Conservation (phyloP, 1,139 yeast genomes). For the Zygosaccharomyces sapae region DNA sequence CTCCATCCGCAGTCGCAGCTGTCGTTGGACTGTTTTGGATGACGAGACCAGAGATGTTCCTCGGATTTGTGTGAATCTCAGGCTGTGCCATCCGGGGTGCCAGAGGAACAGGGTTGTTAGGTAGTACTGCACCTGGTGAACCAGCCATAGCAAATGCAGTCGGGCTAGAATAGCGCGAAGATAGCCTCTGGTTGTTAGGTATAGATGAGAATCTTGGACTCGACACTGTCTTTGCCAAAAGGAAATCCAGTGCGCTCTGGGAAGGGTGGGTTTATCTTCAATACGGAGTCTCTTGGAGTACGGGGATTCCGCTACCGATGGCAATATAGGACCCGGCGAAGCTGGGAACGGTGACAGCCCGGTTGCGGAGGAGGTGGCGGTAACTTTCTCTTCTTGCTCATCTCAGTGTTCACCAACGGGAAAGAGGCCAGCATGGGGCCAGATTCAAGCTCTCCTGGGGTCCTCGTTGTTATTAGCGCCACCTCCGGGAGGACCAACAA, state of each 20-base stretch:
- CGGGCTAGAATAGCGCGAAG: constrained; percentile 13
- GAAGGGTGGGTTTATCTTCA: constrained; percentile 31
- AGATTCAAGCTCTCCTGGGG: constrained; percentile 12
- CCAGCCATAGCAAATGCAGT: constrained; percentile 11
- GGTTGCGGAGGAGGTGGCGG: constrained; percentile 18
- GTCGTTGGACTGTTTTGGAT: too few relatives aligned
- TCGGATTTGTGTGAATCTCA: neutral
- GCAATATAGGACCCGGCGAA: constrained; percentile 16
- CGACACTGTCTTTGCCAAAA: constrained; percentile 27
- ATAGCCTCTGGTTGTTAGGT: constrained; percentile 9
- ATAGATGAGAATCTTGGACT: constrained; percentile 24
- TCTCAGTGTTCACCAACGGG: neutral
- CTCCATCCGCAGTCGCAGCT: too few relatives aligned
- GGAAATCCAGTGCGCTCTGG: constrained; percentile 31
- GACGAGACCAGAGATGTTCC: too few relatives aligned
- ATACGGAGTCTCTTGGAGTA: constrained; percentile 24
- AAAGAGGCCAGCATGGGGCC: constrained; percentile 9
- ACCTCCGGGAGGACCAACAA: neutral
- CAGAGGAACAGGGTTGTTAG: constrained; percentile 6
- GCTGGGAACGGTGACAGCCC: constrained; percentile 25
- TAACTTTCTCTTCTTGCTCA: constrained; percentile 19
- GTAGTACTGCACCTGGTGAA: constrained; percentile 10
- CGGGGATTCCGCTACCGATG: constrained; percentile 20
- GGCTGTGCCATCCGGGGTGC: neutral
- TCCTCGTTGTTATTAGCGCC: constrained; percentile 6